These are phyloP conservation scores for Cicer arietinum DNA, from an alignment of 306 rosid genomes.

Conservation along the genomic window DNA sequence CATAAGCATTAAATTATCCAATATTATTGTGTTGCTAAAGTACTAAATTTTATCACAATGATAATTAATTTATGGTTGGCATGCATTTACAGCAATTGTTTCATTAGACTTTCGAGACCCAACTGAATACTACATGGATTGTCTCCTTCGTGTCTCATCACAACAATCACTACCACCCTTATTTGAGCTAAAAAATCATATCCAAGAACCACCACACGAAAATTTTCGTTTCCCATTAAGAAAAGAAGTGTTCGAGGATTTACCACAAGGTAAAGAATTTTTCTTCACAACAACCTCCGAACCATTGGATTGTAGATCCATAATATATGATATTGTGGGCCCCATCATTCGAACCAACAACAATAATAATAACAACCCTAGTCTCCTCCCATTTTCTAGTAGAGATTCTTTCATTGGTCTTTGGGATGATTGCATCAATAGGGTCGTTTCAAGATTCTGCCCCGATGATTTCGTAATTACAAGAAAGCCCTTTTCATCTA, in stretches of 20 bases:
- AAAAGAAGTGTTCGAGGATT: conserved; percentile 67
- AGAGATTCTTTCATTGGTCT: conserved; percentile 76
- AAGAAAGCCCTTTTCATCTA: conserved; percentile 55
- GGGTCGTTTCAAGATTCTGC: conserved; percentile 65
- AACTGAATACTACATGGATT: conserved; percentile 72
- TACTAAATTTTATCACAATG: neutral
- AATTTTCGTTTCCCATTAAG: conserved; percentile 80
- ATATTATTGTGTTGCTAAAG: neutral
- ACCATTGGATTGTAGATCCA: conserved; percentile 64
- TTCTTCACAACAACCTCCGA: conserved; percentile 65
- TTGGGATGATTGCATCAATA: conserved; percentile 93
- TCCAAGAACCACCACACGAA: conserved; percentile 81
- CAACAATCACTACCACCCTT: conserved; percentile 70
- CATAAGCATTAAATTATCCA: neutral
- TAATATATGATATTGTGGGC: conserved; percentile 65
- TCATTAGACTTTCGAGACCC: conserved; percentile 81
- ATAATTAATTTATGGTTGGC: conserved; percentile 9
- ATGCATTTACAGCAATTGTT: conserved; percentile 54
- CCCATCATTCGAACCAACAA: conserved; percentile 57
- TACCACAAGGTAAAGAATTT: conserved; percentile 77
- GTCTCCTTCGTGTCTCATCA: conserved; percentile 61
- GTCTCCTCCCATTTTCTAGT: conserved; percentile 41
- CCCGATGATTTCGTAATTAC: conserved; percentile 52
- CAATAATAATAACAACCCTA: conserved; percentile 45
- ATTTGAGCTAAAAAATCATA: conserved; percentile 65